A percentile compares a stretch with the other conserved stretches of the same genome.
phyloP scores from a whole-genome alignment of 495 filamentous ascomycete species.

The Podospora conica region DNA sequence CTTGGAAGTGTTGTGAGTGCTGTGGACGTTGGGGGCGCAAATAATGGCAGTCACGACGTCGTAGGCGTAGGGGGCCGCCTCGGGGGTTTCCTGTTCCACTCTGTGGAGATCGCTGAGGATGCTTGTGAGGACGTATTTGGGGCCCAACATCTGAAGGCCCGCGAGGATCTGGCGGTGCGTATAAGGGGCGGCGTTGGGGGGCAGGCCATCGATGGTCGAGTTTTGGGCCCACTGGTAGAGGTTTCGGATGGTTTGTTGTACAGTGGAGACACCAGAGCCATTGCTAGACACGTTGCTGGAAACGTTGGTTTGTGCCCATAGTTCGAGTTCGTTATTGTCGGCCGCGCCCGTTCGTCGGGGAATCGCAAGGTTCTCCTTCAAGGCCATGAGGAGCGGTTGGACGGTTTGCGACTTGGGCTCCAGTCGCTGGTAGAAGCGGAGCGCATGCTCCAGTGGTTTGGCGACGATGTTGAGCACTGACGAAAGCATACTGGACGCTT shows the following conservation, averaged over 20 bases:
- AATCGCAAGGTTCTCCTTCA: constrained; percentile 59
- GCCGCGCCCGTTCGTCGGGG: constrained; percentile 60
- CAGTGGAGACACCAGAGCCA: constrained; percentile 55
- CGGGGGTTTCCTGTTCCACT: constrained; percentile 39
- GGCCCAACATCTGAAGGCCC: constrained; percentile 63
- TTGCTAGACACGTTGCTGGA: constrained; percentile 31
- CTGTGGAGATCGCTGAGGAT: constrained; percentile 65
- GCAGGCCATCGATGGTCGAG: constrained; percentile 56
- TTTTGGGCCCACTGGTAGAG: constrained; percentile 69
- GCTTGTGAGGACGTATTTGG: constrained; percentile 51
- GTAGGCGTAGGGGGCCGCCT: constrained; percentile 54
- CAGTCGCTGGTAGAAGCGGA: constrained; percentile 64
- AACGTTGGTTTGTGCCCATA: constrained; percentile 52
- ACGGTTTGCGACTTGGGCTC: constrained; percentile 64
- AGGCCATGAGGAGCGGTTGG: constrained; percentile 61
- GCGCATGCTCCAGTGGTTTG: constrained; percentile 65
- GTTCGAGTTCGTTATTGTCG: constrained; percentile 66
- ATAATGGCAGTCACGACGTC: constrained; percentile 71
- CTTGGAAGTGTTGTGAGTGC: constrained; percentile 26
- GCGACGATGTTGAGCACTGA: constrained; percentile 80
- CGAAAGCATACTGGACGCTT: constrained; percentile 73
- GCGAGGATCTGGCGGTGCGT: constrained; percentile 69
- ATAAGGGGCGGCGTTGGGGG: constrained; percentile 53
- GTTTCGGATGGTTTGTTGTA: constrained; percentile 60
- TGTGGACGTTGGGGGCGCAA: constrained; percentile 56